These are phyloP conservation scores for Rhododendron molle DNA, from an alignment of 148 eudicot species.

Conservation along the genomic window DNA sequence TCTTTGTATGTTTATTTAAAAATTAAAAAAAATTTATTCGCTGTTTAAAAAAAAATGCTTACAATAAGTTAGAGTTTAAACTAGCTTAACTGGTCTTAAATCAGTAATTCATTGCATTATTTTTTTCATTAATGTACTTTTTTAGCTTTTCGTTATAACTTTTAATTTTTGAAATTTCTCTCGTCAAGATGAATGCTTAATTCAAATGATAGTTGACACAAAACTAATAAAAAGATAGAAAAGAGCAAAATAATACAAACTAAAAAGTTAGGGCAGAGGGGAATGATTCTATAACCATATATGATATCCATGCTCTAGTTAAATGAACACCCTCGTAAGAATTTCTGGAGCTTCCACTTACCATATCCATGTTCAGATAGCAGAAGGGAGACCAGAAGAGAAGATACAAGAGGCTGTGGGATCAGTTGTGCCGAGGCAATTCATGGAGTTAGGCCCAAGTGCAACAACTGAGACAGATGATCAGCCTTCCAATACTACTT, in stretches of 20 bases:
- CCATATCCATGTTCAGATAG: not conserved
- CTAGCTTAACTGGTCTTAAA: too few species aligned
- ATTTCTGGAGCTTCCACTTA: too few species aligned
- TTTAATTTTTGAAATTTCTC: not conserved
- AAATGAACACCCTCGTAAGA: too few species aligned
- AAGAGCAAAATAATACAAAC: not conserved
- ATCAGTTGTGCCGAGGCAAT: conserved; percentile 46
- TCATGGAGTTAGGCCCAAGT: conserved; percentile 44
- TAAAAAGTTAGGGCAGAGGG: not conserved
- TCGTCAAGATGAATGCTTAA: not conserved
- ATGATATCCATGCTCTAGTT: too few species aligned
- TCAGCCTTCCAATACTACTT: conserved; percentile 40
- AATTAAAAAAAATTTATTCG: too few species aligned
- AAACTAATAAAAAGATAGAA: not conserved
- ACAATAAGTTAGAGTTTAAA: too few species aligned
- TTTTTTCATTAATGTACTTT: not conserved
- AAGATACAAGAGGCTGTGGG: conserved; percentile 22
- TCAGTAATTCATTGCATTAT: not conserved
- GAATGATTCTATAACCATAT: not conserved
- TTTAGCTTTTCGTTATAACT: too few species aligned
- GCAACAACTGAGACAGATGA: conserved; percentile 19
- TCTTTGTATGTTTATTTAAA: too few species aligned
- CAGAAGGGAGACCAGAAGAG: conserved; percentile 29
- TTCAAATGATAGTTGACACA: not conserved
- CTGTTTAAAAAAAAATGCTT: too few species aligned